These are phyloP conservation scores for Auricularia cornea DNA, from an alignment of 768 basidiomycete genomes.

Conservation along the genomic window DNA sequence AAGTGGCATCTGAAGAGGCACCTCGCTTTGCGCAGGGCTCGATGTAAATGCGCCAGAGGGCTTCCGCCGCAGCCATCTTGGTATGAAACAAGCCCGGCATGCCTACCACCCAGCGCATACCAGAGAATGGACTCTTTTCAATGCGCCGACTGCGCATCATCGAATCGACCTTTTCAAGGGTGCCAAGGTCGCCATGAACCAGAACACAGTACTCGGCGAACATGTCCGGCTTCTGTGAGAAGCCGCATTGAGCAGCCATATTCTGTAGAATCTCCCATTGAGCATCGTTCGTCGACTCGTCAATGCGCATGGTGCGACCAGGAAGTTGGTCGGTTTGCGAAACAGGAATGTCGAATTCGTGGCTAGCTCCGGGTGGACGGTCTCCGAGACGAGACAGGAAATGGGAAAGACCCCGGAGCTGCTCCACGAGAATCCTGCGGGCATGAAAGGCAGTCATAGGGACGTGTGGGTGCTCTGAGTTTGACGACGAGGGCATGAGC, in stretches of 20 bases:
- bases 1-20: slow-evolving; percentile 4
- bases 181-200: slow-evolving; percentile 23
- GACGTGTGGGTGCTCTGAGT: background rate
- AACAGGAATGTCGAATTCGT: too few species aligned
- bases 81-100: slow-evolving; percentile 28
- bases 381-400: slow-evolving; percentile 2
- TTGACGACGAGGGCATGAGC: background rate
- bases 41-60: slow-evolving; percentile 12
- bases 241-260: background rate
- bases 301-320: slow-evolving; percentile 13
- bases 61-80: slow-evolving; percentile 25
- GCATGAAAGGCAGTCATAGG: slow-evolving; percentile 13
- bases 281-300: background rate
- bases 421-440: slow-evolving; percentile 19
- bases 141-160: slow-evolving; percentile 11
- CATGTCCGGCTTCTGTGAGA: background rate
- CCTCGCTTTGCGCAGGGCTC: slow-evolving; percentile 2
- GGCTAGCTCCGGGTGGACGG: too few species aligned
- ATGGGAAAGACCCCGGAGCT: slow-evolving; percentile 12
- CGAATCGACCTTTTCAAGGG: slow-evolving; percentile 14
- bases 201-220: slow-evolving; percentile 14
- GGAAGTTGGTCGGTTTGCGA: slow-evolving; percentile 10
- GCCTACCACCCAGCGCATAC: slow-evolving; percentile 26
- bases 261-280: background rate
- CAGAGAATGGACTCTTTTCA: slow-evolving; percentile 22